Evolutionary conservation across 1,284 basidiomycete genomes (phyloP).

Genomic region (Wallemia hederae): DNA sequence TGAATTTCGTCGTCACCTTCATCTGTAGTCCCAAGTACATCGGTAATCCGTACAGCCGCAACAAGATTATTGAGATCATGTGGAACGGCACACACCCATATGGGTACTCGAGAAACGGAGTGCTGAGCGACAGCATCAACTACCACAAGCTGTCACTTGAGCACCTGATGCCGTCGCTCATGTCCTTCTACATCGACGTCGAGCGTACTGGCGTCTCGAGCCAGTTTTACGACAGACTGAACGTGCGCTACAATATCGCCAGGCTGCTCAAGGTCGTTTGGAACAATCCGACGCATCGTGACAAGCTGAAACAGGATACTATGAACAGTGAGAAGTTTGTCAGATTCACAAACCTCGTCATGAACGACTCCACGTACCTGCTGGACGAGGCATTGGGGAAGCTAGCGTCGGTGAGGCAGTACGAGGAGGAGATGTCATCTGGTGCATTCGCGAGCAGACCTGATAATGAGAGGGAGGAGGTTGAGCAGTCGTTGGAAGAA

Average conservation of each 20-base stretch:
- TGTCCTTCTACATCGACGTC: slow-evolving; percentile 91
- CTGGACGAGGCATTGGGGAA: slow-evolving; percentile 86
- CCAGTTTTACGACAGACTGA: slow-evolving; percentile 92
- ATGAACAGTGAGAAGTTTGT: slow-evolving; percentile 74
- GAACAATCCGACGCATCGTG: slow-evolving; percentile 58
- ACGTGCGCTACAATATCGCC: slow-evolving; percentile 44
- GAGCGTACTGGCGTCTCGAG: slow-evolving; percentile 91
- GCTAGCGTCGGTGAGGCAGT: slow-evolving; percentile 54
- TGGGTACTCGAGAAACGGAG: slow-evolving; percentile 41
- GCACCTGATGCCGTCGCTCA: slow-evolving; percentile 68
- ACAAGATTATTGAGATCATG: slow-evolving; percentile 85
- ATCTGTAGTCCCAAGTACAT: slow-evolving; percentile 84
- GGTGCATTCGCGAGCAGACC: slow-evolving; percentile 25
- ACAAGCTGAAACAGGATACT: slow-evolving; percentile 48
- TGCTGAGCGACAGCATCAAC: slow-evolving; percentile 55
- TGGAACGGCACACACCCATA: slow-evolving; percentile 54
- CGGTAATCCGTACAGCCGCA: slow-evolving; percentile 92
- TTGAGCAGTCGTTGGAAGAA: slow-evolving; percentile 41
- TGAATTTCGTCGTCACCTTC: slow-evolving; percentile 73
- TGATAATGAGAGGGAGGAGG: slow-evolving; percentile 47
- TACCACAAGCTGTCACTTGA: slow-evolving; percentile 56
- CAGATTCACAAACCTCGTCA: slow-evolving; percentile 86
- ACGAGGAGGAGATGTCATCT: slow-evolving; percentile 43
- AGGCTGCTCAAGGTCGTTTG: slow-evolving; percentile 62
- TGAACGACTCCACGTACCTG: slow-evolving; percentile 96